Conservation (phyloP, 2,329 filamentous ascomycete genomes). For the Phaeosphaeria sp. region DNA sequence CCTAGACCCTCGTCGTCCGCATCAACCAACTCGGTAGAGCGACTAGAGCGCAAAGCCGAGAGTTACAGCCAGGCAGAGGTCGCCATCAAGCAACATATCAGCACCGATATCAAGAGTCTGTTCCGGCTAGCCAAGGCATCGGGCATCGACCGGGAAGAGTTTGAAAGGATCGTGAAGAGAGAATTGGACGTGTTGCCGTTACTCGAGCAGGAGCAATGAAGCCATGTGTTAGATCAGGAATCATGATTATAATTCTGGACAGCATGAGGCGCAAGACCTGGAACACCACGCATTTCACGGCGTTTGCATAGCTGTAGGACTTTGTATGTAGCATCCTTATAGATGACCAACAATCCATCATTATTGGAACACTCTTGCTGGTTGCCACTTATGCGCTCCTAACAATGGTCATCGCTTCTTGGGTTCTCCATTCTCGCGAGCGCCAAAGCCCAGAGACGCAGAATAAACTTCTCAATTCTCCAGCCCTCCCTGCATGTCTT, state of each 20-base stretch:
- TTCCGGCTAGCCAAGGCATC: conserved; percentile 73
- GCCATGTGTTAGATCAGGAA: neutral
- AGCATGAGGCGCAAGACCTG: neutral
- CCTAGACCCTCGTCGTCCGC: conserved; percentile 48
- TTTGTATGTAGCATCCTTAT: neutral
- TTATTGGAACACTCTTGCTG: neutral
- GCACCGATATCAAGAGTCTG: conserved; percentile 77
- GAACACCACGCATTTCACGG: neutral
- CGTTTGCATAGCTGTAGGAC: neutral
- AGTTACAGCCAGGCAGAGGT: conserved; percentile 71
- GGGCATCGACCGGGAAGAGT: conserved; percentile 77
- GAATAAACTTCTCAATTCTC: neutral
- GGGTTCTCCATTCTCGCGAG: neutral
- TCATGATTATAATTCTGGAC: neutral
- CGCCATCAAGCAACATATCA: conserved; percentile 79
- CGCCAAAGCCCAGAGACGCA: neutral
- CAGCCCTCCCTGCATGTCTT: neutral
- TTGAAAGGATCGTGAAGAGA: conserved; percentile 72
- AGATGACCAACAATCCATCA: neutral
- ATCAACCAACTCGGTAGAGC: conserved; percentile 62
- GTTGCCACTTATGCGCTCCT: neutral
- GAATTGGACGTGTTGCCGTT: conserved; percentile 74
- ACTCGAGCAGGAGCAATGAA: conserved; percentile 65
- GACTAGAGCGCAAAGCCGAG: conserved; percentile 61
- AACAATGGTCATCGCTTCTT: neutral